Evolutionary conservation across 345 rosid species (phyloP).

Genomic region (Brassica incana): DNA sequence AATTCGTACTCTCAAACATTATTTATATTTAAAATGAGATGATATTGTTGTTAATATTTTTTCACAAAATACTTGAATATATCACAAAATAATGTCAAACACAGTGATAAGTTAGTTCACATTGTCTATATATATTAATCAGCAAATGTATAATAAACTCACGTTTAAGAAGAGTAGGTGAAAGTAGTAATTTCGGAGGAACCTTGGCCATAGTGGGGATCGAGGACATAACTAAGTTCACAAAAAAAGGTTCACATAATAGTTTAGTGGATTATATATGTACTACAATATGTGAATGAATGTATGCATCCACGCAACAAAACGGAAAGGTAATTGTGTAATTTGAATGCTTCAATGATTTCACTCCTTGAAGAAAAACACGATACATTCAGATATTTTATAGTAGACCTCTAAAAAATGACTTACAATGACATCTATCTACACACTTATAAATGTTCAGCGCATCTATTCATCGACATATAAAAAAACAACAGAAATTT

Average conservation of each 20-base stretch:
- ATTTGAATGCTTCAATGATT: neutral
- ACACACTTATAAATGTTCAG: conserved; percentile 7
- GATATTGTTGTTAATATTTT: neutral
- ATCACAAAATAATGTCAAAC: neutral
- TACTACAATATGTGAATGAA: conserved; percentile 10
- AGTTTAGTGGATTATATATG: neutral
- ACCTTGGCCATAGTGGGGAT: neutral
- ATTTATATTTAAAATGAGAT: neutral
- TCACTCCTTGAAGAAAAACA: neutral
- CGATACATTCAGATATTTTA: neutral
- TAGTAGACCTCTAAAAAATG: conserved; percentile 6
- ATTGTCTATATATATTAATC: neutral
- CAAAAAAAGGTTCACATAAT: neutral
- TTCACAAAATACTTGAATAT: neutral
- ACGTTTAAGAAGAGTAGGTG: neutral
- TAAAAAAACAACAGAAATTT: conserved; percentile 14
- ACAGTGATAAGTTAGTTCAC: neutral
- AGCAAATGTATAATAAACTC: neutral
- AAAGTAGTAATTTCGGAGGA: neutral
- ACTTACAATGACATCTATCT: conserved; percentile 10
- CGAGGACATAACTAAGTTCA: neutral
- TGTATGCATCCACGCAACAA: conserved; percentile 13
- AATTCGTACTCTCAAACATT: neutral
- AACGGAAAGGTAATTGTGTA: neutral
- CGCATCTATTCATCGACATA: neutral